Conservation (phyloP, 441 rosid species). For the Gossypium trilobum region DNA sequence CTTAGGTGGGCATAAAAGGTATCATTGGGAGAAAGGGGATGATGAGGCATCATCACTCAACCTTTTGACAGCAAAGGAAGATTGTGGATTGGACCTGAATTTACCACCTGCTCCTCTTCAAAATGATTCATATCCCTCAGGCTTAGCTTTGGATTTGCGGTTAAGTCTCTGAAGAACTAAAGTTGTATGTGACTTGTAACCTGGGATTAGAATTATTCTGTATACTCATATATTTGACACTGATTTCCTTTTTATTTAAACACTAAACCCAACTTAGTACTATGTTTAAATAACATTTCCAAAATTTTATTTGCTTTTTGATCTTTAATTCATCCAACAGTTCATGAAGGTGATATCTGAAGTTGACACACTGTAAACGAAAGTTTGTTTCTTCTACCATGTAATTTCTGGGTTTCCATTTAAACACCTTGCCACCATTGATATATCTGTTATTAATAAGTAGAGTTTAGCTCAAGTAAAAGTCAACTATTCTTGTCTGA, state of each 20-base stretch:
- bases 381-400: neutral
- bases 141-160: constrained; percentile 56
- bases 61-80: constrained; percentile 1
- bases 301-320: too few species aligned
- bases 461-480: neutral
- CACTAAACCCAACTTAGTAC: neutral
- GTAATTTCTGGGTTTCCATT: neutral
- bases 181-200: constrained; percentile 21
- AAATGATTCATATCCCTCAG: constrained; percentile 33
- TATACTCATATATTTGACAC: constrained; percentile 7
- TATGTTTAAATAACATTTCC: too few species aligned
- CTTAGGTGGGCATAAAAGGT: constrained; percentile 82
- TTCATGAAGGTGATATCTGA: too few species aligned
- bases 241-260: neutral
- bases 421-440: too few species aligned
- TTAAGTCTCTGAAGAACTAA: constrained; percentile 44
- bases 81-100: constrained; percentile 51
- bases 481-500: constrained; percentile 18
- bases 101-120: constrained; percentile 55
- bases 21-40: constrained; percentile 67
- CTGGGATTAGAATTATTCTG: constrained; percentile 15
- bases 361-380: neutral
- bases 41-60: constrained; percentile 28
- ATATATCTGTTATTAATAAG: neutral
- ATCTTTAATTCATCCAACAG: too few species aligned